Percentiles rank a stretch among this genome's conserved stretches.
phyloP scores from a whole-genome alignment of 305 asterid species.

The Fraxinus albicans region DNA sequence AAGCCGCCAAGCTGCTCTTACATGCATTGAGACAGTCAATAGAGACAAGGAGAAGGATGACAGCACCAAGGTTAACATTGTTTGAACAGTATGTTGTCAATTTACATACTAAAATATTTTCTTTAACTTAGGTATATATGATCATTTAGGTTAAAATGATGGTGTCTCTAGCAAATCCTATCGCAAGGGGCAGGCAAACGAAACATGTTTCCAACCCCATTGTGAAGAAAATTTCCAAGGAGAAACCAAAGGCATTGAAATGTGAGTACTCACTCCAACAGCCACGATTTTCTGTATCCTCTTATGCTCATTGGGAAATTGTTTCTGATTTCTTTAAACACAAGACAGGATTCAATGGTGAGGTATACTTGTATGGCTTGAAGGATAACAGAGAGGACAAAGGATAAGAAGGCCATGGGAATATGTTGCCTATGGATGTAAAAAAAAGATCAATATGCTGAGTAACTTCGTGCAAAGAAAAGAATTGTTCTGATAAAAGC shows the following conservation, averaged over 20 bases:
- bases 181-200: conserved; percentile 38
- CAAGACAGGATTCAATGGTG: background rate
- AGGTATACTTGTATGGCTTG: background rate
- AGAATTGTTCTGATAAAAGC: background rate
- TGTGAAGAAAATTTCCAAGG: conserved; percentile 32
- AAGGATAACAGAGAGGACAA: background rate
- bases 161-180: conserved; percentile 66
- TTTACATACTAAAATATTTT: conserved; percentile 20
- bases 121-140: conserved; percentile 21
- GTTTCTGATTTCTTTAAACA: background rate
- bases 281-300: background rate
- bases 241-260: conserved; percentile 31
- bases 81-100: conserved; percentile 15
- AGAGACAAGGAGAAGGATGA: conserved; percentile 40
- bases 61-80: conserved; percentile 50
- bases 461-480: background rate
- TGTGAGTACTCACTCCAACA: conserved; percentile 38
- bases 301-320: background rate
- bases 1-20: conserved; percentile 65
- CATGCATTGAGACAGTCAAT: conserved; percentile 56
- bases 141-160: conserved; percentile 49
- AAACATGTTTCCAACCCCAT: conserved; percentile 31
- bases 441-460: background rate
- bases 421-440: background rate
- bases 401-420: background rate